A percentile compares a stretch with the other conserved stretches of the same genome.
Evolutionary conservation across 1,284 basidiomycete genomes (phyloP).

Genomic region (Termitomyces sp.): DNA sequence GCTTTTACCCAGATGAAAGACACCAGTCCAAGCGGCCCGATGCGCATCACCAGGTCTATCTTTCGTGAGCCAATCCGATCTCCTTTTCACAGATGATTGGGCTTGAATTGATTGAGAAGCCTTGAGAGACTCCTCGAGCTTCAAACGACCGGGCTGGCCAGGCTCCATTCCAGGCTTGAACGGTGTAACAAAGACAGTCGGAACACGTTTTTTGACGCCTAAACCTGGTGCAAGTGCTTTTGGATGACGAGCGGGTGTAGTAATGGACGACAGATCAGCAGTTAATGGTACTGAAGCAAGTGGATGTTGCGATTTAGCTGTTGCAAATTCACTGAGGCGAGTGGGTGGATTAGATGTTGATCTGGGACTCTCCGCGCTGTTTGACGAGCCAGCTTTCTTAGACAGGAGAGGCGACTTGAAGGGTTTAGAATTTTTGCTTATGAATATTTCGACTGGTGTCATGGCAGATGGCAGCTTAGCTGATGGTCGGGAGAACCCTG

Average conservation of each 20-base stretch:
- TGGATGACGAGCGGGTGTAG: constrained; percentile 28
- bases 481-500: constrained; percentile 23
- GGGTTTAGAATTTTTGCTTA: constrained; percentile 30
- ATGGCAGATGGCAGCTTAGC: constrained; percentile 16
- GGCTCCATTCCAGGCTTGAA: constrained; percentile 61
- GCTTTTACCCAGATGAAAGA: constrained; percentile 47
- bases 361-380: constrained; percentile 15
- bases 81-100: constrained; percentile 4
- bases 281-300: constrained; percentile 21
- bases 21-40: constrained; percentile 2
- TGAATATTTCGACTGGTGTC: constrained; percentile 15
- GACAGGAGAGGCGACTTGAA: constrained; percentile 57
- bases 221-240: constrained; percentile 6
- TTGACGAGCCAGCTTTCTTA: not conserved
- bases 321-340: constrained; percentile 18
- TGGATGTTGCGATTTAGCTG: constrained; percentile 23
- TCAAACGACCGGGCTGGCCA: constrained; percentile 42
- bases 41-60: constrained; percentile 7
- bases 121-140: constrained; percentile 20
- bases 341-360: constrained; percentile 23
- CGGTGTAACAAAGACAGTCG: constrained; percentile 57
- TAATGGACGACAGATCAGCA: constrained; percentile 16
- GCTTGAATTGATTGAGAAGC: constrained; percentile 1
- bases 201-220: constrained; percentile 24
- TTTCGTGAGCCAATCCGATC: constrained; percentile 12